Evolutionary conservation across 2,329 filamentous ascomycete genomes (phyloP).

Genomic region (Colletotrichum karsti): DNA sequence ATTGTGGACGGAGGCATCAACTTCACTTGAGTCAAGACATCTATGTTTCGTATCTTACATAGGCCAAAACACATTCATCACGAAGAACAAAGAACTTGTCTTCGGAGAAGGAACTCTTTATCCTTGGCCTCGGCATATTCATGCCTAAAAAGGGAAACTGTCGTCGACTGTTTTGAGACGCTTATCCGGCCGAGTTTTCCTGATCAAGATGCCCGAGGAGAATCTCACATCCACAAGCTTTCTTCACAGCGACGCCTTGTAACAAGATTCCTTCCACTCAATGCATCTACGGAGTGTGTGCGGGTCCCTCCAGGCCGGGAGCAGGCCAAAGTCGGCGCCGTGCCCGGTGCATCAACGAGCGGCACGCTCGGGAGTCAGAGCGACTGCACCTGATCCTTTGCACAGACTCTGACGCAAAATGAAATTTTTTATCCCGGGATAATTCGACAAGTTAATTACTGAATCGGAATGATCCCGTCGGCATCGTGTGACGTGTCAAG

Average conservation of each 20-base stretch:
- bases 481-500: neutral
- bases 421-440: neutral
- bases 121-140: neutral
- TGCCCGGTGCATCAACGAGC: neutral
- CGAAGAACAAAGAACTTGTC: no score
- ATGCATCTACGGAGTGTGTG: neutral
- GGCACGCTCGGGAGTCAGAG: neutral
- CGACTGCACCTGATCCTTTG: neutral
- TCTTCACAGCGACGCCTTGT: neutral
- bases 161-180: no score
- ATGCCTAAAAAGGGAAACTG: no score
- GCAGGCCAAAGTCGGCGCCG: neutral
- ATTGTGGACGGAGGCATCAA: conserved; percentile 64
- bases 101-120: neutral
- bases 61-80: no score
- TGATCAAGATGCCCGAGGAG: no score
- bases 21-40: conserved; percentile 9
- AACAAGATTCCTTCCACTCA: neutral
- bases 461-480: neutral
- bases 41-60: no score
- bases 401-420: neutral
- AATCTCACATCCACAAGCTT: no score
- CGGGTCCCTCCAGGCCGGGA: neutral
- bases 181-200: no score
- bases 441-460: neutral